Evolutionary conservation across 2,329 filamentous ascomycete genomes (phyloP), one percentile per base, ranked within the genome.

Genomic region (Bipolaris bicolor): DNA sequence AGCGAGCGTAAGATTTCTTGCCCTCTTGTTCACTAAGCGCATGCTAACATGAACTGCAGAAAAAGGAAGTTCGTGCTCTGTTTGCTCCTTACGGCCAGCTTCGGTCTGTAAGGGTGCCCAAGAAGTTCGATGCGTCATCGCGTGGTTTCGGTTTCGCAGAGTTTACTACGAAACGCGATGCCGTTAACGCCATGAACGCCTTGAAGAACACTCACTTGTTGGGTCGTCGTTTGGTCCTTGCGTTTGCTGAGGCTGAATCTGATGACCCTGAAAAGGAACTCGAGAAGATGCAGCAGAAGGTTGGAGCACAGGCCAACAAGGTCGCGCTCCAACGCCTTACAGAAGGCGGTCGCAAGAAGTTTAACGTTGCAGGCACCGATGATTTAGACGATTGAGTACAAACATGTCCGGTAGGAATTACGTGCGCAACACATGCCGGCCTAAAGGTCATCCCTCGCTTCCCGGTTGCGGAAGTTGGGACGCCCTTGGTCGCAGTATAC

Each of bases 111-210:
- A 90, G 95, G 62, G 86, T 99, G 71, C 95, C 95, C 51, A 93
- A 96, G 81, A 98, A 97, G 78, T 94, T 97, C 77, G 92, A 96
- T 80, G 87, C 88, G 67, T 87, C 88, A 51, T 88, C 93, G 70
- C 90, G 94, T 78, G 95, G 95, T 57, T 99, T 97, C 79, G 95
- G 92, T 52, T 99, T 99, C 82, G 94, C 92, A 45, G 93, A 98
- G 74, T 99, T 98, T 78, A 88, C 92, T 62, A 97, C 92, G 63
- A 85, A 91, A 62, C 89, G 91, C 65, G 95, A 99, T 81, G 95
- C 95, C 51, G 83, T 87, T 70, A 96, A 92, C 78, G 95, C 95
- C 49, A 89, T 98, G 83, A 91, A 92, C 68, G 91, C 95, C 52
- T 83, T 99, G 66, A 89, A 88, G 75, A 91, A 96, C 77, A 98